Evolutionary conservation across 306 rosid species (phyloP).

Genomic region (Ormosia semicastrata): DNA sequence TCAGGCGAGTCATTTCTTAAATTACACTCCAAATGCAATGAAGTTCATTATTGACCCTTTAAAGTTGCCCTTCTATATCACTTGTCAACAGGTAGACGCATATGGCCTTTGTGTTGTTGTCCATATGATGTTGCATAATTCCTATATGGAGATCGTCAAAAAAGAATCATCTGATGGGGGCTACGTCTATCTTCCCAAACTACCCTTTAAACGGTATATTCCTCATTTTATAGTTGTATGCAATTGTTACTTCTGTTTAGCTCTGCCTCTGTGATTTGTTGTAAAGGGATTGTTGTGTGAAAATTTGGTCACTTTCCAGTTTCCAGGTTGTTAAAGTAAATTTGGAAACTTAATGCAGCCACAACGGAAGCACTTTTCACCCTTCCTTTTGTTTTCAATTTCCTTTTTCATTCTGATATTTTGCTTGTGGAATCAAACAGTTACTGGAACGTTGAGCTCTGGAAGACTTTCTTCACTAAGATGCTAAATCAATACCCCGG

Average conservation of each 20-base stretch:
- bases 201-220: conserved; percentile 70
- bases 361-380: not conserved
- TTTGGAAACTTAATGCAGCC: not conserved
- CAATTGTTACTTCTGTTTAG: conserved; percentile 13
- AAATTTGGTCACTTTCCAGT: not conserved
- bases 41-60: conserved; percentile 8
- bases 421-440: conserved; percentile 45
- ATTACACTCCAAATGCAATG: conserved; percentile 11
- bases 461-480: conserved; percentile 81
- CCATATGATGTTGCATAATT: conserved; percentile 78
- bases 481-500: conserved; percentile 66
- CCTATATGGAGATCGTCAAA: conserved; percentile 79
- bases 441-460: conserved; percentile 86
- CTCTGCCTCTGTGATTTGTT: not conserved
- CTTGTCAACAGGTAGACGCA: conserved; percentile 67
- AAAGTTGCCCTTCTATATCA: conserved; percentile 1
- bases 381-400: conserved; percentile 6
- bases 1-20: conserved; percentile 60
- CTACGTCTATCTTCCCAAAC: conserved; percentile 59
- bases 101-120: conserved; percentile 81
- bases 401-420: conserved; percentile 20
- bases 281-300: not conserved
- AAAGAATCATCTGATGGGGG: conserved; percentile 61
- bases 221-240: conserved; percentile 2
- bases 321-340: conserved; percentile 6